Conservation (phyloP, 169 alveolate genomes). For the Plasmodium yoelii region DNA sequence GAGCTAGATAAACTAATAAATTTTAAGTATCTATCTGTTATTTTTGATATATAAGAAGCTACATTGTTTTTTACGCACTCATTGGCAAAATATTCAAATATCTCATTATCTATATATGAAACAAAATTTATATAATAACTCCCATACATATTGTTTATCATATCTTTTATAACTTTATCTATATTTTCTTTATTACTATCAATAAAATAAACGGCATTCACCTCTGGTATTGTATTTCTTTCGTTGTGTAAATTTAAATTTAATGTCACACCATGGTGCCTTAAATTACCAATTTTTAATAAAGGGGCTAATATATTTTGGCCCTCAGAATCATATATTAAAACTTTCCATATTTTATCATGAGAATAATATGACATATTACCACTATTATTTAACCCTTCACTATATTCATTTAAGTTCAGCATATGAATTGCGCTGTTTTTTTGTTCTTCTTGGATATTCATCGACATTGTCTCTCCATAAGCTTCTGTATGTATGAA, state of each 20-base stretch:
- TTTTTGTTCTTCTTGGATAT: constrained; percentile 72
- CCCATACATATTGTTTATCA: constrained; percentile 86
- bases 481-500: neutral
- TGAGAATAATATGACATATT: constrained; percentile 78
- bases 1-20: constrained; percentile 86
- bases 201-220: constrained; percentile 88
- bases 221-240: constrained; percentile 89
- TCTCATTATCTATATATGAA: constrained; percentile 85
- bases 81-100: constrained; percentile 84
- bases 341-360: constrained; percentile 87
- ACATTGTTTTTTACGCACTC: constrained; percentile 86
- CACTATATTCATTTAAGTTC: constrained; percentile 57
- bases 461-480: constrained; percentile 34
- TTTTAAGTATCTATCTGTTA: constrained; percentile 90
- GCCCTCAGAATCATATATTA: constrained; percentile 88
- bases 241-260: constrained; percentile 82
- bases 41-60: constrained; percentile 83
- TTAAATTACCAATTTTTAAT: constrained; percentile 87
- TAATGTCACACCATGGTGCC: constrained; percentile 90
- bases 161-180: constrained; percentile 85
- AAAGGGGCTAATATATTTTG: constrained; percentile 86
- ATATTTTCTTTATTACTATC: constrained; percentile 80
- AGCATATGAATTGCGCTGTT: constrained; percentile 64
- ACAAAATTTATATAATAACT: constrained; percentile 87
- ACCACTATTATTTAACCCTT: constrained; percentile 39